These are phyloP conservation scores for Globisporangium carolinianum DNA, from an alignment of 352 stramenopile species.

Conservation along the genomic window DNA sequence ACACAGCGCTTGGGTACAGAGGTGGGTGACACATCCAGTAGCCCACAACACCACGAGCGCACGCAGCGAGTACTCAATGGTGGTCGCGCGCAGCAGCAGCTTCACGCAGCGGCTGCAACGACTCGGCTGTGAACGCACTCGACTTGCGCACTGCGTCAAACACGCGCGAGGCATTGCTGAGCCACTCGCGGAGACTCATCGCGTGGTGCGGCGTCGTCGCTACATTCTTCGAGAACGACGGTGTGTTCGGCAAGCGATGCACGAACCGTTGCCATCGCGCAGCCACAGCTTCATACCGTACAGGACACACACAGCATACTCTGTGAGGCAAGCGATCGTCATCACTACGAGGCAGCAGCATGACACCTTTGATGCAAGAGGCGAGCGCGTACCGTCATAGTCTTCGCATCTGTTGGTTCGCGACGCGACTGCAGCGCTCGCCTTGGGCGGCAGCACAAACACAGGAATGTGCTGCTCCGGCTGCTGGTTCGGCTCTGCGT, in stretches of 20 bases:
- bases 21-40: no score
- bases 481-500: constrained; percentile 5
- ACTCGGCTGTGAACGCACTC: constrained; percentile 46
- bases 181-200: constrained; percentile 69
- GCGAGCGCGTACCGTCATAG: constrained; percentile 23
- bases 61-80: constrained; percentile 14
- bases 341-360: background rate
- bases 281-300: constrained; percentile 2
- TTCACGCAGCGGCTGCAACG: background rate
- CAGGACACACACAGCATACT: background rate
- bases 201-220: constrained; percentile 1
- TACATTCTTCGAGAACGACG: constrained; percentile 16
- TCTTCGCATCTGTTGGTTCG: constrained; percentile 12
- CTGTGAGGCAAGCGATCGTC: constrained; percentile 10
- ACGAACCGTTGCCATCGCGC: constrained; percentile 13
- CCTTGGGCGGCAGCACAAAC: constrained; percentile 8
- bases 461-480: constrained; percentile 8
- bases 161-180: constrained; percentile 60
- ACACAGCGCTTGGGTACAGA: no score
- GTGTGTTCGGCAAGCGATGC: constrained; percentile 10
- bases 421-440: background rate
- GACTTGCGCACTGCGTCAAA: constrained; percentile 70
- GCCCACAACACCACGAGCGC: no score
- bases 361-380: no score
- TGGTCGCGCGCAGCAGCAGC: constrained; percentile 16